A percentile compares a stretch with the other conserved stretches of the same genome.
These are phyloP conservation scores for Fusarium musae DNA, from an alignment of 2,329 filamentous ascomycete genomes.

Conservation along the genomic window DNA sequence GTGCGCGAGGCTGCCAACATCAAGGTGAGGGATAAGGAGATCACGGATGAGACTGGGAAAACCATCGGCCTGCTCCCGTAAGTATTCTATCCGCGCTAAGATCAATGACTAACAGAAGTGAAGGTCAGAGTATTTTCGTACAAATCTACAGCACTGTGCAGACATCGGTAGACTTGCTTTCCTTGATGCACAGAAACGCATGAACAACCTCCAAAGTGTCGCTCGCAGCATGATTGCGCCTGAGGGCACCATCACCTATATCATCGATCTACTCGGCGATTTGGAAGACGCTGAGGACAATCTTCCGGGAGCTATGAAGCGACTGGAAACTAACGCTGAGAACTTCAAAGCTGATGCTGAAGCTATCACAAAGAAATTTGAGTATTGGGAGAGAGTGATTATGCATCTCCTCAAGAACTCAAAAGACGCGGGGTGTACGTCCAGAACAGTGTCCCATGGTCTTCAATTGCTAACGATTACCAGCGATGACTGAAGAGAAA, in stretches of 20 bases:
- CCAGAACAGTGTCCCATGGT: fast-evolving
- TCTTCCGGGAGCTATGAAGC: background rate
- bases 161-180: background rate
- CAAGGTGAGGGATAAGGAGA: background rate
- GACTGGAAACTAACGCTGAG: background rate
- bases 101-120: background rate
- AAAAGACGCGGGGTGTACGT: background rate
- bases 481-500: background rate
- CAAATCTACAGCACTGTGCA: background rate
- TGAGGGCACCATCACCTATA: background rate
- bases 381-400: background rate
- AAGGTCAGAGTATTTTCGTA: background rate
- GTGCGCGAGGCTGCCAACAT: background rate
- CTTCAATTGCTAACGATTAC: background rate
- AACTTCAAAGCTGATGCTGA: background rate
- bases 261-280: background rate
- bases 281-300: background rate
- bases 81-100: background rate
- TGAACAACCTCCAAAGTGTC: background rate
- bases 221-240: background rate
- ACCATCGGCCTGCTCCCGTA: background rate
- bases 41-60: background rate
- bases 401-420: background rate
- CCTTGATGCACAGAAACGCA: background rate
- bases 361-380: background rate